Conservation (phyloP, 1,284 basidiomycete genomes). For the Vanrija sp. region DNA sequence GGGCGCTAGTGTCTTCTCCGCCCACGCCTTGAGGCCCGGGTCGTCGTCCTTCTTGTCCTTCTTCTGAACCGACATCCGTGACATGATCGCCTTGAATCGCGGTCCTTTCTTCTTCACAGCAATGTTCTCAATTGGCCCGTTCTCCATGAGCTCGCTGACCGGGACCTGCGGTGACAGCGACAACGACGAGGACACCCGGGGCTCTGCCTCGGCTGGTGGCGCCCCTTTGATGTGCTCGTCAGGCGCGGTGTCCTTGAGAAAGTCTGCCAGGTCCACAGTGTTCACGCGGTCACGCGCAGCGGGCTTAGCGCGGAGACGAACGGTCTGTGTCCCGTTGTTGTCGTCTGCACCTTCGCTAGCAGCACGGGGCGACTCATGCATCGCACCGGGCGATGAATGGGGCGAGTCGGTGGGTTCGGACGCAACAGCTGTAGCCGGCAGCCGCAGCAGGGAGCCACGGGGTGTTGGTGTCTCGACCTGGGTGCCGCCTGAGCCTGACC, state of each 20-base stretch:
- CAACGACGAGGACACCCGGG: too few relatives aligned
- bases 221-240: background rate
- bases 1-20: background rate
- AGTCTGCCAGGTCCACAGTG: conserved; percentile 35
- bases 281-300: too few relatives aligned
- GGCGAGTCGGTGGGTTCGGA: background rate
- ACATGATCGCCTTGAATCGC: conserved; percentile 9
- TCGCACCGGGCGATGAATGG: too few relatives aligned
- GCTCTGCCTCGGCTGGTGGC: too few relatives aligned
- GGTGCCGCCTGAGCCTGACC: background rate
- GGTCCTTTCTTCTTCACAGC: too few relatives aligned
- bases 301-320: background rate
- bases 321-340: background rate
- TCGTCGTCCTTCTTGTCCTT: background rate
- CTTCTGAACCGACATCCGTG: conserved; percentile 1
- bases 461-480: conserved; percentile 13
- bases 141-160: background rate
- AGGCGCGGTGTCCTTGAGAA: conserved; percentile 35
- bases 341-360: conserved; percentile 9
- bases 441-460: too few relatives aligned
- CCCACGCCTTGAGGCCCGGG: background rate
- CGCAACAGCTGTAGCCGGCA: background rate
- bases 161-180: background rate
- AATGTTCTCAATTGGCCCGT: too few relatives aligned
- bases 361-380: too few relatives aligned